Evolutionary conservation across 1,284 basidiomycete genomes (phyloP).

Genomic region (Xerocomus minutiporus): DNA sequence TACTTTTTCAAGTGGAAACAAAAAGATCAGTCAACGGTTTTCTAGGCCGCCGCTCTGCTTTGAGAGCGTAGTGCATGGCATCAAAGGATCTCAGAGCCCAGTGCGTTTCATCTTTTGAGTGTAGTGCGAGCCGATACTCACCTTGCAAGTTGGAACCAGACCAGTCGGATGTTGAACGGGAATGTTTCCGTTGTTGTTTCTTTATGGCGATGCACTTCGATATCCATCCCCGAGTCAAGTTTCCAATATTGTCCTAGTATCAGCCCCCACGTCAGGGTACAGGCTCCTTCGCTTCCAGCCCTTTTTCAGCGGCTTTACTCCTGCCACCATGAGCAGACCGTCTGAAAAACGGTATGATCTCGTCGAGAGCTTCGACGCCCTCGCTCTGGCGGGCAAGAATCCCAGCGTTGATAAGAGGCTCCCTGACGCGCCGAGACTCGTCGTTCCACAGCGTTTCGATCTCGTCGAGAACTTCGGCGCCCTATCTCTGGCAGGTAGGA

Average conservation of each 20-base stretch:
- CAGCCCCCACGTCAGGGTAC: not conserved
- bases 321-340: constrained; percentile 23
- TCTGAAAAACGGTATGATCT: constrained; percentile 13
- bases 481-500: constrained; percentile 31
- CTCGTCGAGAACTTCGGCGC: constrained; percentile 39
- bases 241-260: constrained; percentile 12
- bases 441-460: constrained; percentile 10
- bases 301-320: constrained; percentile 1
- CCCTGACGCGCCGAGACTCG: not conserved
- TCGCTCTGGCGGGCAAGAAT: not conserved
- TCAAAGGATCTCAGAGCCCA: constrained; percentile 75
- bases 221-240: constrained; percentile 10
- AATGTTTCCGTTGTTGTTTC: not conserved
- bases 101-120: constrained; percentile 70
- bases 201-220: constrained; percentile 1
- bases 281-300: constrained; percentile 7
- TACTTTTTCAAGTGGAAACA: not conserved
- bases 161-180: not conserved
- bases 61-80: constrained; percentile 71
- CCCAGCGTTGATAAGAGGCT: not conserved
- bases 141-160: not conserved
- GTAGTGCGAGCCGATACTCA: not conserved
- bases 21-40: constrained; percentile 77
- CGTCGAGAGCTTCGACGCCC: not conserved
- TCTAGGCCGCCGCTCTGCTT: constrained; percentile 74